Evolutionary conservation across 2,329 filamentous ascomycete species (phyloP), one percentile per base, ranked within the genome.

Genomic region (Epichloe coenophiala): DNA sequence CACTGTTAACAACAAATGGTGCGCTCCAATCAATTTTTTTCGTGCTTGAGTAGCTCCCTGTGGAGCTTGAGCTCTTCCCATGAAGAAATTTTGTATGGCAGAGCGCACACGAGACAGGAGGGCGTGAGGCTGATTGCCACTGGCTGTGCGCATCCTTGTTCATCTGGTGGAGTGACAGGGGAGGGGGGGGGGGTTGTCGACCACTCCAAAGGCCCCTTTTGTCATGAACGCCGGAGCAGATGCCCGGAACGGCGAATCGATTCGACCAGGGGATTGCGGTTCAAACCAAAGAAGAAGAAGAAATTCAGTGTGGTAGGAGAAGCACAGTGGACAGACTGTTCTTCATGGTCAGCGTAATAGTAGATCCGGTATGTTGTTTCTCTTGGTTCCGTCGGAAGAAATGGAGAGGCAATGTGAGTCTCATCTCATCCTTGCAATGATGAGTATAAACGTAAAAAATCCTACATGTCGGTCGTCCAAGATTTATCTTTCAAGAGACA

Each of bases 111-210:
- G 27, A 44, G 41, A 42, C 39, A 47, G 45, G 51, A 45, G 44
- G 40, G 35, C 40, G 41, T 31, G 39, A 50, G 31, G 48, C 48
- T 51, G 48, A 53, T 49, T 44, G 23, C 45, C 41, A 50, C 48
- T 46, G 45, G 40, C 45, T 41, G 33, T 33, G 47, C 40, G 33
- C 41, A 49, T 36, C 50, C 46, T 51, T 39, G 51, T 42, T 21
- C 12, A 21, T 3, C 19, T 12, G 36, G 44, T 38, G 39, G 44
- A 41, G 48, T 17, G 38, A 31, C 17, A 17, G 19, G 40, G 51
- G 37, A 27, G 27, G 27, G 27, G 27, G 2, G 6, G 23, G 2
- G 23, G 27, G 27, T 3, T 0, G 8, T 11, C 8, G 27, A 11
- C 27, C 23, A 46, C 39, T 12, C 13, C 27, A 47, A 19, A 31